Conservation (phyloP, 2,329 filamentous ascomycete species). For the Fusarium camptoceras region DNA sequence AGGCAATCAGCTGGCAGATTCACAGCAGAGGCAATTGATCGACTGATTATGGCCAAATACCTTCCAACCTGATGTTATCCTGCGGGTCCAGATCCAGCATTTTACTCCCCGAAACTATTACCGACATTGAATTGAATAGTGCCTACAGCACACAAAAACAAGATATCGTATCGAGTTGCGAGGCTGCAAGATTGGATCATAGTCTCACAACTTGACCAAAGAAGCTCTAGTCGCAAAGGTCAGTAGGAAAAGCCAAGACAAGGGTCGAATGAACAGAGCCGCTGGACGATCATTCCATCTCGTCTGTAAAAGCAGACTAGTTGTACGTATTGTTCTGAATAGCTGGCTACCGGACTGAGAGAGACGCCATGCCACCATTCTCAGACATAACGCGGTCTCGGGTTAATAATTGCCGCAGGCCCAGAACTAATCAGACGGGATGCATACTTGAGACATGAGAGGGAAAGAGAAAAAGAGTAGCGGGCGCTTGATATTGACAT, state of each 20-base stretch:
- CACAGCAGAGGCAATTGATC: conserved; percentile 42
- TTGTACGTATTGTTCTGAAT: conserved; percentile 10
- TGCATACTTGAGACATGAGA: conserved; percentile 11
- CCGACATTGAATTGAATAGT: neutral
- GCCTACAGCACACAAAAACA: conserved; percentile 20
- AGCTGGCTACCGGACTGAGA: conserved; percentile 25
- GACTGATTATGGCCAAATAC: conserved; percentile 43
- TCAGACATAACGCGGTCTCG: conserved; percentile 17
- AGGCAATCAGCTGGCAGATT: conserved; percentile 40
- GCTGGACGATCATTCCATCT: conserved; percentile 27
- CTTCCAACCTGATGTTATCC: conserved; percentile 40
- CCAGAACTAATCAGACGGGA: neutral
- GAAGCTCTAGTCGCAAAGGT: conserved; percentile 15
- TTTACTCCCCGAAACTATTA: conserved; percentile 30
- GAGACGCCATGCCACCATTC: conserved; percentile 34
- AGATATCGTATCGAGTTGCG: conserved; percentile 19
- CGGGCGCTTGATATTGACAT: conserved; percentile 31
- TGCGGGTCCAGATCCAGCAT: conserved; percentile 16
- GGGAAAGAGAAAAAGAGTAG: conserved; percentile 7
- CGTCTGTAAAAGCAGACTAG: conserved; percentile 8
- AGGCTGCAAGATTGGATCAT: conserved; percentile 30
- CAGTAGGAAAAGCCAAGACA: conserved; percentile 18
- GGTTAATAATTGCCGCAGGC: conserved; percentile 37
- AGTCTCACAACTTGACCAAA: conserved; percentile 13
- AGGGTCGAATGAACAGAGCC: conserved; percentile 36